Evolutionary conservation across 108 stramenopile species (phyloP).

Genomic region (Pseudonitzschia multiseries): DNA sequence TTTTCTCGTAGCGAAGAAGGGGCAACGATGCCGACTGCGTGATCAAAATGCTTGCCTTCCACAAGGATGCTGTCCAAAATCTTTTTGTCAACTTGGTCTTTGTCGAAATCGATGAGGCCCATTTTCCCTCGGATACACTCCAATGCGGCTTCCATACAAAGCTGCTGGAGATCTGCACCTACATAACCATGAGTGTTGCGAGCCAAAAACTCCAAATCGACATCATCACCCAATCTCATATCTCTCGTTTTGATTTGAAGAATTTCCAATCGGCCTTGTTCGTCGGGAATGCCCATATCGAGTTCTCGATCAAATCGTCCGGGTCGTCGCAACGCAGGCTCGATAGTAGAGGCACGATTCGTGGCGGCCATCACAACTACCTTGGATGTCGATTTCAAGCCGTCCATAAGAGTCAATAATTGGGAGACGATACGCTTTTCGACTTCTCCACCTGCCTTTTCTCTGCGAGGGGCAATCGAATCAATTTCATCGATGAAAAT

Average conservation of each 20-base stretch:
- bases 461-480: constrained; percentile 96
- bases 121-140: constrained; percentile 87
- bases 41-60: constrained; percentile 91
- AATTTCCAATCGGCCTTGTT: constrained; percentile 89
- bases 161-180: constrained; percentile 94
- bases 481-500: constrained; percentile 99
- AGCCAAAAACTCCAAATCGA: constrained; percentile 86
- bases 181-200: constrained; percentile 90
- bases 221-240: constrained; percentile 84
- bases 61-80: constrained; percentile 87
- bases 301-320: constrained; percentile 97
- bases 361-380: constrained; percentile 98
- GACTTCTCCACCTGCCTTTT: constrained; percentile 91
- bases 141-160: constrained; percentile 92
- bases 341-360: constrained; percentile 91
- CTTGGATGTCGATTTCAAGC: constrained; percentile 86
- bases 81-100: constrained; percentile 76
- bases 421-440: constrained; percentile 98
- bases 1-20: constrained; percentile 93
- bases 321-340: constrained; percentile 93
- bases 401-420: constrained; percentile 95
- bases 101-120: constrained; percentile 86
- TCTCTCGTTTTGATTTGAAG: constrained; percentile 95
- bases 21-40: constrained; percentile 87
- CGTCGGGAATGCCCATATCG: constrained; percentile 94